A percentile compares a stretch with the other conserved stretches of the same genome.
Conservation (phyloP, 2,329 filamentous ascomycete genomes). For the Teratosphaeria destructans region DNA sequence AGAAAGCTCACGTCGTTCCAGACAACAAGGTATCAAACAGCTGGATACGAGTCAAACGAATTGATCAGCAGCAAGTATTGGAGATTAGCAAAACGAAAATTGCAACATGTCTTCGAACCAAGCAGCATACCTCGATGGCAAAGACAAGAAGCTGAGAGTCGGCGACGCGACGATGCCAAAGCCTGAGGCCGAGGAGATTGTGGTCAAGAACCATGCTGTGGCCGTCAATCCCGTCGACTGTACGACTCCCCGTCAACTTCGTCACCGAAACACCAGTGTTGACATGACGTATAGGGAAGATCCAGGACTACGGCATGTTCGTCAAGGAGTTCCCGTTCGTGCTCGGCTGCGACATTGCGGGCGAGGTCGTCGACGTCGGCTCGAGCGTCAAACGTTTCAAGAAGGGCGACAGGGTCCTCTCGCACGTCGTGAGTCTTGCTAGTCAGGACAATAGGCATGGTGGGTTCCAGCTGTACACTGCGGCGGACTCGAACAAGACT, state of each 20-base stretch:
- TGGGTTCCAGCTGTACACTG: slow-evolving; percentile 28
- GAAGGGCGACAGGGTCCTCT: slow-evolving; percentile 27
- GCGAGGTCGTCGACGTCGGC: slow-evolving; percentile 27
- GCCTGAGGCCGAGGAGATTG: slow-evolving; percentile 23
- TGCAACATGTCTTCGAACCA: slow-evolving; percentile 14
- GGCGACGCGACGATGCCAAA: slow-evolving; percentile 21
- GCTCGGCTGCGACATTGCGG: slow-evolving; percentile 29
- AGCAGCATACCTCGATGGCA: slow-evolving; percentile 22
- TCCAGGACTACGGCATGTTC: slow-evolving; percentile 24
- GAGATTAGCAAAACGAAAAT: neutral
- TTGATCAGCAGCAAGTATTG: too few relatives aligned
- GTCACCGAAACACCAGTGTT: neutral
- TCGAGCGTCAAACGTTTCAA: slow-evolving; percentile 23
- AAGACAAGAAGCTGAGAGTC: slow-evolving; percentile 17
- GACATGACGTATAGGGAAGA: slow-evolving; percentile 16
- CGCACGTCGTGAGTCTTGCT: slow-evolving; percentile 15
- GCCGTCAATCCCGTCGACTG: slow-evolving; percentile 32
- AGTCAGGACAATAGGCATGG: slow-evolving; percentile 16
- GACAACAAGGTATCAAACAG: too few relatives aligned
- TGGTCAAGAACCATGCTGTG: slow-evolving; percentile 27
- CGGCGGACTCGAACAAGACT: slow-evolving; percentile 20
- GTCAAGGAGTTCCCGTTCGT: slow-evolving; percentile 26
- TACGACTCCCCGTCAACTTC: slow-evolving; percentile 9
- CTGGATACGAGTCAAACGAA: too few relatives aligned
- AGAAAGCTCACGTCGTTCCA: too few relatives aligned